Evolutionary conservation across 495 filamentous ascomycete genomes (phyloP).

Genomic region (Penicillium lividum): DNA sequence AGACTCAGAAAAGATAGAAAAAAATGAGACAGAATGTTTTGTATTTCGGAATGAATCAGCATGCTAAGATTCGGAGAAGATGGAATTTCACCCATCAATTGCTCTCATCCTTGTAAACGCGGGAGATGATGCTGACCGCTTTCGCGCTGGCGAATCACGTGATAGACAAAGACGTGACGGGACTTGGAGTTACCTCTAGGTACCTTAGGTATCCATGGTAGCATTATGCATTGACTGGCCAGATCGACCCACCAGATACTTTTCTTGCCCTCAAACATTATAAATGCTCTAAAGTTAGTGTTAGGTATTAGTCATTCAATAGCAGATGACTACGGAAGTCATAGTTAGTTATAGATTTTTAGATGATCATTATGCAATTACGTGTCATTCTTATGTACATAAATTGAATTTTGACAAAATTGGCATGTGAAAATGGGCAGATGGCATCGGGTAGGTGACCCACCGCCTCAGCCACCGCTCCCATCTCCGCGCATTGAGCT

Average conservation of each 20-base stretch:
- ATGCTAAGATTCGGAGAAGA: background rate
- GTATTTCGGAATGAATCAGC: slow-evolving; percentile 1
- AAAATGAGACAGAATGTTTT: background rate
- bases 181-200: background rate
- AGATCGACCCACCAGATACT: background rate
- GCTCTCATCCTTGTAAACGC: background rate
- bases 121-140: slow-evolving; percentile 17
- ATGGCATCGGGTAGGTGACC: background rate
- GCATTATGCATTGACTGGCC: background rate
- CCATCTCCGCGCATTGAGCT: slow-evolving; percentile 29
- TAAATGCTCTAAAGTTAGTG: too few species aligned
- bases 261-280: background rate
- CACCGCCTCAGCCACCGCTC: slow-evolving; percentile 8
- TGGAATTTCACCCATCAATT: background rate
- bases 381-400: background rate
- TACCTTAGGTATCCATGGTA: background rate
- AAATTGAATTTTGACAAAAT: background rate
- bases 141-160: background rate
- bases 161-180: background rate
- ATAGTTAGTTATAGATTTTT: too few species aligned
- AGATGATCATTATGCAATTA: too few species aligned
- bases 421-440: background rate
- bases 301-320: too few species aligned
- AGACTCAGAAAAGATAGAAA: background rate
- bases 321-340: too few species aligned